Evolutionary conservation across 1,139 yeast species (phyloP).

Genomic region (Debaryomyces sp.): DNA sequence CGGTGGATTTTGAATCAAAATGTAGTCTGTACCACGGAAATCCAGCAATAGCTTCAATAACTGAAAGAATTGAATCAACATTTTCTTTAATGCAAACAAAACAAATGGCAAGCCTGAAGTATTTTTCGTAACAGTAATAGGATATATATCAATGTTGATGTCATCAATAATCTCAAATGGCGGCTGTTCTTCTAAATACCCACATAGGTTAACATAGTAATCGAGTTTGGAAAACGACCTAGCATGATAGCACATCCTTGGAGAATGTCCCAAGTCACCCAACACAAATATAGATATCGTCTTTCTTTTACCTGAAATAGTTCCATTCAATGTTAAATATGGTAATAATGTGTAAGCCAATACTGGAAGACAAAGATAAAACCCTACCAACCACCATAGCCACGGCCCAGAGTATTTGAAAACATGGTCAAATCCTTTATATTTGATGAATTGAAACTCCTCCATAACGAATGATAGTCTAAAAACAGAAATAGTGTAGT

Average conservation of each 20-base stretch:
- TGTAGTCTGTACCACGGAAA: conserved; percentile 64
- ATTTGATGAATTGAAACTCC: conserved; percentile 19
- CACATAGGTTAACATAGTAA: conserved; percentile 80
- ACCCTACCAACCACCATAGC: conserved; percentile 38
- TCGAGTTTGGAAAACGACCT: conserved; percentile 69
- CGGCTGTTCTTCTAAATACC: conserved; percentile 68
- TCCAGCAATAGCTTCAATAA: conserved; percentile 51
- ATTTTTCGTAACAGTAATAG: conserved; percentile 52
- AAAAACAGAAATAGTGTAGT: not conserved
- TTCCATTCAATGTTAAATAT: conserved; percentile 21
- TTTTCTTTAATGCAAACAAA: conserved; percentile 62
- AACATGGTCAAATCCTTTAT: conserved; percentile 31
- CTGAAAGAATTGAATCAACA: conserved; percentile 53
- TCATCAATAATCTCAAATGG: conserved; percentile 54
- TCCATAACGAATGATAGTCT: conserved; percentile 13
- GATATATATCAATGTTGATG: conserved; percentile 53
- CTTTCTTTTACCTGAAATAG: conserved; percentile 32
- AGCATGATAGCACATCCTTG: conserved; percentile 94
- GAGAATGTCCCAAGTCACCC: conserved; percentile 96
- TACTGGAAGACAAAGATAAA: conserved; percentile 40
- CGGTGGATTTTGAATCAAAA: conserved; percentile 94
- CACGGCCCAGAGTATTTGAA: conserved; percentile 38
- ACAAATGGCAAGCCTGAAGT: conserved; percentile 51
- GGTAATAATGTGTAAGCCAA: conserved; percentile 42
- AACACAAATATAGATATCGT: conserved; percentile 77